These are phyloP conservation scores for Ascochyta rabiei DNA, from an alignment of 2,329 filamentous ascomycete genomes.

Conservation along the genomic window DNA sequence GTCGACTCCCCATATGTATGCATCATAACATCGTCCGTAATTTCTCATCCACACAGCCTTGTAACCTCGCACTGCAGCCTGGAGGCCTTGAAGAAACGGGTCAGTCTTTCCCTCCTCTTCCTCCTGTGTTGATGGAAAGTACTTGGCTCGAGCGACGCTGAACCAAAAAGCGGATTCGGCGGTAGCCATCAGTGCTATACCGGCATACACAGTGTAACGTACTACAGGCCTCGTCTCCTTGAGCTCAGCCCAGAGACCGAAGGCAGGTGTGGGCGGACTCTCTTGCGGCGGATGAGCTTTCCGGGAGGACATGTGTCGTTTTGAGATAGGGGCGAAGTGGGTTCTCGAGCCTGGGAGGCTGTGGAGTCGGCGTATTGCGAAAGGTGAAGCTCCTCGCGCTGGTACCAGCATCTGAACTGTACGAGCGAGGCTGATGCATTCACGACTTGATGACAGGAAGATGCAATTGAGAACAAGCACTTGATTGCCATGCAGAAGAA, in stretches of 20 bases:
- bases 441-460: not conserved
- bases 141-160: conserved; percentile 34
- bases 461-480: not conserved
- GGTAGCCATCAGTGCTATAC: conserved; percentile 27
- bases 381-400: conserved; percentile 16
- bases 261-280: not conserved
- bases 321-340: not conserved
- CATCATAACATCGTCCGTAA: conserved; percentile 27
- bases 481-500: not conserved
- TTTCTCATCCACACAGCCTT: conserved; percentile 25
- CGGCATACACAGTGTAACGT: conserved; percentile 35
- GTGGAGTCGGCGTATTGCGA: conserved; percentile 6
- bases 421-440: not conserved
- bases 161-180: conserved; percentile 40
- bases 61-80: conserved; percentile 17
- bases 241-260: conserved; percentile 28
- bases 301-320: not conserved
- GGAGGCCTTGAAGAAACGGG: conserved; percentile 16
- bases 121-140: conserved; percentile 24
- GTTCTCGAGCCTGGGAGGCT: conserved; percentile 4
- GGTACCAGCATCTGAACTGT: conserved; percentile 11
- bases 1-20: conserved; percentile 29
- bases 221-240: conserved; percentile 18
- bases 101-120: conserved; percentile 24
- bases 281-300: not conserved